Base-by-base conservation (phyloP, 495 filamentous ascomycete species). In the Daldinia bambusicola region DNA sequence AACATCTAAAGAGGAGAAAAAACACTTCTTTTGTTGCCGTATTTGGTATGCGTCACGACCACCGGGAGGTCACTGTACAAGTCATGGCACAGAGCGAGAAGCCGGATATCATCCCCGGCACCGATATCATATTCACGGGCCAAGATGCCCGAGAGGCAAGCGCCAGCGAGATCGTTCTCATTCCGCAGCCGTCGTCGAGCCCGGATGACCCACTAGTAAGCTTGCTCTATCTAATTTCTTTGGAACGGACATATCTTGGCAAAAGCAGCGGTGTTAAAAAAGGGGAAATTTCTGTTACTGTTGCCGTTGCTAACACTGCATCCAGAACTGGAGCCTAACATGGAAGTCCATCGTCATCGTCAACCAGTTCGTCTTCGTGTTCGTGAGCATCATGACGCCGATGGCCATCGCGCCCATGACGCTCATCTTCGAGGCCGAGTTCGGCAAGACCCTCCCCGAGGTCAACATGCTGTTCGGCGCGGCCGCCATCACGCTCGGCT, bases 401-500 rank as follows among this genome's bases (percentile, higher is more conserved):
- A 74, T 91, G 41, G 81, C 85, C 16, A 77, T 88, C 43, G 85
- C 87, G 16, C 89, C 89, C 7, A 84, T 88, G 83, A 86, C 89
- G 69, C 80, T 80, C 8, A 73, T 85, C 41, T 80, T 88, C 72
- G 86, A 89, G 72, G 70, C 84, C 75, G 82, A 84, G 40, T 90
- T 89, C 74, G 53, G 88, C 43, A 82, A 82, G n/a, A 81, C 80
- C 32, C 69, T 89, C 10, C 74, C 84, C 1, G 78, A 81, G 45
- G 86, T 85, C 18, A 80, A 81, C 37, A 79, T 85, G 61, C 79
- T 87, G 34, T 74, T 87, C 31, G 88, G 89, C n/a, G 82, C 89
- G 8, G 85, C 84, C 51, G 90, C 89, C 59, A 74, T 90, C 32
- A 85, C 89, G 0, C 79, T 90, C 1, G 89, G 88, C 0, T 89